phyloP scores from a whole-genome alignment of 2,329 filamentous ascomycete genomes.

The Colletotrichum lini region DNA sequence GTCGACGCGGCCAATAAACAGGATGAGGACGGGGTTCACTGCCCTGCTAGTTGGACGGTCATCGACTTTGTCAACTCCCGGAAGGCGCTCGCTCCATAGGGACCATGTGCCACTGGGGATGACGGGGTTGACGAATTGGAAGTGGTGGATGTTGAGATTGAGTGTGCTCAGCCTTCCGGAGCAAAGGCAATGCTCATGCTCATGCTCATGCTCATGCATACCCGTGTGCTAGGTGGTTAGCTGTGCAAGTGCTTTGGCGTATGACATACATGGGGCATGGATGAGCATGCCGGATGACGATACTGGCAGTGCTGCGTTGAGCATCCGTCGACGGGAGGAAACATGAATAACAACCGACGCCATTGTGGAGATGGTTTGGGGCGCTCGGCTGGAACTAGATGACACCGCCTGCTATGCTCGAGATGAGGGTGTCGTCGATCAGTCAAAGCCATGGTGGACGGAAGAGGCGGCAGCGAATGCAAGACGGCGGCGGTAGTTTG shows the following conservation, averaged over 20 bases:
- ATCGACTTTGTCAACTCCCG: constrained; percentile 29
- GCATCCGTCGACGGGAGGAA: background rate
- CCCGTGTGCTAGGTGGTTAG: background rate
- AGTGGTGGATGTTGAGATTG: constrained; percentile 19
- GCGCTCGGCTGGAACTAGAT: constrained; percentile 32
- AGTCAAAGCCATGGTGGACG: constrained; percentile 27
- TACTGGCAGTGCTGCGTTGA: background rate
- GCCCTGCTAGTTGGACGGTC: background rate
- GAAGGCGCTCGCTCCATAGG: background rate
- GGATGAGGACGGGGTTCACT: constrained; percentile 23
- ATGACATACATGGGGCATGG: background rate
- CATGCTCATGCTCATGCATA: constrained; percentile 14
- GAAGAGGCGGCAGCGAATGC: constrained; percentile 34
- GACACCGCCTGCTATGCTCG: constrained; percentile 35
- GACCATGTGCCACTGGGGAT: background rate
- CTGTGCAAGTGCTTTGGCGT: constrained; percentile 11
- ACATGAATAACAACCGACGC: constrained; percentile 9
- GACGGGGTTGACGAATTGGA: constrained; percentile 24
- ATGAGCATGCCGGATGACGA: constrained; percentile 29
- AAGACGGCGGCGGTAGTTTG: constrained; percentile 35
- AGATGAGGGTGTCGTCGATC: constrained; percentile 38
- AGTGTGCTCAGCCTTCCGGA: constrained; percentile 34
- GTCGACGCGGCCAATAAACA: constrained; percentile 16
- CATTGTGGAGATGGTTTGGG: constrained; percentile 35
- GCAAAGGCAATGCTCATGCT: constrained; percentile 5